Percentiles rank a stretch among this genome's conserved stretches.
Evolutionary conservation across 345 rosid genomes (phyloP).

Genomic region (Ricinus communis): DNA sequence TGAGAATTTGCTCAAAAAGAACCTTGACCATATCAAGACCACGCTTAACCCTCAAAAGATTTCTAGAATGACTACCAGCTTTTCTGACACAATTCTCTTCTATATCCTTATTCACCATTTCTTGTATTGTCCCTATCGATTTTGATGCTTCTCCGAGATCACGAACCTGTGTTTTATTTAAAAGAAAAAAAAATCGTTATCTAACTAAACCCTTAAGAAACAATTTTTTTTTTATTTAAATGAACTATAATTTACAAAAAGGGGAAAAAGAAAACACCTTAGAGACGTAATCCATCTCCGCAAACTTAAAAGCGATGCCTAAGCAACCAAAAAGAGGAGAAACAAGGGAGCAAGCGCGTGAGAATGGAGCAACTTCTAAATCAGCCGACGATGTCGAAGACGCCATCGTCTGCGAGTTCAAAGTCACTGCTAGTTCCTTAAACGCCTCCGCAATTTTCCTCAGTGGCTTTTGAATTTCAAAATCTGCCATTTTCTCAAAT

Average conservation of each 20-base stretch:
- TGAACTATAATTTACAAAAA: too few species aligned
- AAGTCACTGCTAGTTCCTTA: slow-evolving; percentile 8
- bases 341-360: slow-evolving; percentile 82
- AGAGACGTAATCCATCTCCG: slow-evolving; percentile 92
- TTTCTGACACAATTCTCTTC: slow-evolving; percentile 50
- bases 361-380: slow-evolving; percentile 66
- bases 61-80: slow-evolving; percentile 87
- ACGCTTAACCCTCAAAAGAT: slow-evolving; percentile 90
- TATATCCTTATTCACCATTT: slow-evolving; percentile 61
- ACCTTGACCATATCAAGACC: slow-evolving; percentile 94
- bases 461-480: slow-evolving; percentile 5
- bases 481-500: background rate
- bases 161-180: slow-evolving; percentile 78
- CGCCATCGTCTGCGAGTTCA: background rate
- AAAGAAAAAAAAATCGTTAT: too few species aligned
- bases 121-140: slow-evolving; percentile 51
- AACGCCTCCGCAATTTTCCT: slow-evolving; percentile 15
- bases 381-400: slow-evolving; percentile 12
- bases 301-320: slow-evolving; percentile 96
- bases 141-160: slow-evolving; percentile 77
- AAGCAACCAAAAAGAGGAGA: slow-evolving; percentile 92
- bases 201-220: background rate
- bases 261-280: slow-evolving; percentile 48
- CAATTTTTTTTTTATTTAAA: too few species aligned
- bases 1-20: slow-evolving; percentile 71